Base-by-base conservation (phyloP, 208 protist species). In the Endotrypanum monterogeii region DNA sequence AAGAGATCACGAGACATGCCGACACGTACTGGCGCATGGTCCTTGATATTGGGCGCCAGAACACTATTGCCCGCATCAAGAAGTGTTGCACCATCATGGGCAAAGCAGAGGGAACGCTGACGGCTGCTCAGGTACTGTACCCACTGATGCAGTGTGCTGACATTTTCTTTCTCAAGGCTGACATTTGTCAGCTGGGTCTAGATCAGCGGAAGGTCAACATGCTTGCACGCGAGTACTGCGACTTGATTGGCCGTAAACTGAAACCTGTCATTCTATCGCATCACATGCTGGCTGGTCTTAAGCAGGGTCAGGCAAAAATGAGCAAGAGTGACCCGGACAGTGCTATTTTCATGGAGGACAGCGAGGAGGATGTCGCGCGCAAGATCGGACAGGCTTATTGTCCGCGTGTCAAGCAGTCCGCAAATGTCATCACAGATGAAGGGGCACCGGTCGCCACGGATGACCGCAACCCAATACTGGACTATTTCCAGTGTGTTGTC, bases 161-260 rank as follows among this genome's bases (percentile, higher is more conserved):
- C 87, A 99, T 99, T 54, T 99, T 99, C 80, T 99, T 98, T 83
- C 91, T 99, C 1, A 98, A 97, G 71, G 97, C 98, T 8, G 98
- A 99, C 87, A 99, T 99, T 72, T 99, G 99, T 84, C 99, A 99
- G 89, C 89, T 99, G 1, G 99, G 99, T n/a, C 76, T 99, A 30
- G 99, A 99, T 82, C 99, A 99, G 88, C 90, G 99, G 72, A 99
- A 99, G 84, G 99, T 99, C 37, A 99, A 99, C 86, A 99, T 99
- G 98, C 90, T 99, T 18, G 99, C 99, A 2, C 88, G 99, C 55
- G 99, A 99, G 82, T 99, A 99, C 89, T 99, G 97, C 83, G 96
- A 98, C 62, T 60, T 94, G 48, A 94, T 86, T 14, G 86, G 88
- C 20, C 86, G 85, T 37, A 98, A 98, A 71, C 80, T 92, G 41